Evolutionary conservation across 495 filamentous ascomycete genomes (phyloP).

Genomic region (Penicillium mononematosum): DNA sequence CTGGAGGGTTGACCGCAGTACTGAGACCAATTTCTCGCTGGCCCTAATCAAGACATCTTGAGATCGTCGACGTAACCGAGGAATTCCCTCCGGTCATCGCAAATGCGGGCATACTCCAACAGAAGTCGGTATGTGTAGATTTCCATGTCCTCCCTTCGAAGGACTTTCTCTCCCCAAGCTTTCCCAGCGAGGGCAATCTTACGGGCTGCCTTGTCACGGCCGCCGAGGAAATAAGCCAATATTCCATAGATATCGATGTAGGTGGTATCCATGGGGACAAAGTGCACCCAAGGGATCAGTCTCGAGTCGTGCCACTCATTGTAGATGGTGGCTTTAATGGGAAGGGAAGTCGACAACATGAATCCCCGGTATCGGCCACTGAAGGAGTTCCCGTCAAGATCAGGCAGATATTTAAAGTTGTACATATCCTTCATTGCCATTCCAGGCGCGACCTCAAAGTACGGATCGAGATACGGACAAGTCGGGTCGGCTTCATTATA

Average conservation of each 20-base stretch:
- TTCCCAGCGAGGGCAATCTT: conserved; percentile 45
- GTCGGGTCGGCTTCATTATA: conserved; percentile 27
- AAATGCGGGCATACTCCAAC: conserved; percentile 36
- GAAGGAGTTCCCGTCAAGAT: conserved; percentile 57
- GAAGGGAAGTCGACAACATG: conserved; percentile 41
- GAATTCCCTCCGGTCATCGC: conserved; percentile 19
- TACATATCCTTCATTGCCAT: conserved; percentile 53
- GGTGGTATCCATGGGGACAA: conserved; percentile 45
- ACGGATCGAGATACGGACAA: conserved; percentile 52
- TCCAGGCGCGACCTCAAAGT: conserved; percentile 37
- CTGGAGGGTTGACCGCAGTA: neutral
- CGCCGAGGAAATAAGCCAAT: conserved; percentile 39
- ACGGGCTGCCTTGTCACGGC: conserved; percentile 32
- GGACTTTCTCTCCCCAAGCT: conserved; percentile 39
- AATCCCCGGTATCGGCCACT: conserved; percentile 51
- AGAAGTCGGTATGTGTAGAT: conserved; percentile 46
- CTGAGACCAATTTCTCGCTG: neutral
- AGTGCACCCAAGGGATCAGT: conserved; percentile 57
- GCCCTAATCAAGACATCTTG: neutral
- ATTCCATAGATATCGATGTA: conserved; percentile 45
- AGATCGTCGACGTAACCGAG: conserved; percentile 10
- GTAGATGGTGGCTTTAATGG: conserved; percentile 51
- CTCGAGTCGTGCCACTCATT: conserved; percentile 60
- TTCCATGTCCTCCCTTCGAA: conserved; percentile 40
- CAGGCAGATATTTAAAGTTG: conserved; percentile 50